Conservation (phyloP, 2,329 filamentous ascomycete species). For the Blastomyces silverae region DNA sequence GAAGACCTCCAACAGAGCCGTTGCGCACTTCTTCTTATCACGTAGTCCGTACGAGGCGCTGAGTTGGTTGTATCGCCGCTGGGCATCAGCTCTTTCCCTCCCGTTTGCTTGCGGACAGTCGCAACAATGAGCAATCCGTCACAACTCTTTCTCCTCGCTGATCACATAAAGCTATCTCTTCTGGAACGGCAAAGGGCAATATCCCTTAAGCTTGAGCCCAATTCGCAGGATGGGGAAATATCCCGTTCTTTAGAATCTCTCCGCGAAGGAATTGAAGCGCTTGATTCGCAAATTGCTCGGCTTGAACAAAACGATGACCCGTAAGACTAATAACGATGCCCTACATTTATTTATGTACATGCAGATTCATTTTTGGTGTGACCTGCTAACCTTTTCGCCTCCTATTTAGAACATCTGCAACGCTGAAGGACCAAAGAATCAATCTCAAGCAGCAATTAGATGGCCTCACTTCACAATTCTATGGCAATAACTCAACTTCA, state of each 20-base stretch:
- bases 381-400: constrained; percentile 8
- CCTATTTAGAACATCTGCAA: constrained; percentile 33
- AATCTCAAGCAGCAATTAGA: constrained; percentile 66
- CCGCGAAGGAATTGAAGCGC: constrained; percentile 65
- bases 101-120: not conserved
- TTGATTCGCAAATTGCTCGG: constrained; percentile 59
- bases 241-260: constrained; percentile 82
- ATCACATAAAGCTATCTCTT: constrained; percentile 93
- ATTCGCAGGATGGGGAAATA: constrained; percentile 81
- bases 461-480: constrained; percentile 74
- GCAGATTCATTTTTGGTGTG: not conserved
- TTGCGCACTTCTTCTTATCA: not conserved
- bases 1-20: not conserved
- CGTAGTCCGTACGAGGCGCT: not conserved
- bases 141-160: constrained; percentile 85
- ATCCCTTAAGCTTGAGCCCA: constrained; percentile 68
- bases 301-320: constrained; percentile 57
- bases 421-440: constrained; percentile 58
- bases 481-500: constrained; percentile 51
- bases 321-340: constrained; percentile 39
- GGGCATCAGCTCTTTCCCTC: not conserved
- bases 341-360: constrained; percentile 7
- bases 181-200: constrained; percentile 84
- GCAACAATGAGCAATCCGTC: constrained; percentile 49
- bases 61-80: not conserved